Conservation (phyloP, 352 stramenopile genomes). For the Phytophthora syringae region DNA sequence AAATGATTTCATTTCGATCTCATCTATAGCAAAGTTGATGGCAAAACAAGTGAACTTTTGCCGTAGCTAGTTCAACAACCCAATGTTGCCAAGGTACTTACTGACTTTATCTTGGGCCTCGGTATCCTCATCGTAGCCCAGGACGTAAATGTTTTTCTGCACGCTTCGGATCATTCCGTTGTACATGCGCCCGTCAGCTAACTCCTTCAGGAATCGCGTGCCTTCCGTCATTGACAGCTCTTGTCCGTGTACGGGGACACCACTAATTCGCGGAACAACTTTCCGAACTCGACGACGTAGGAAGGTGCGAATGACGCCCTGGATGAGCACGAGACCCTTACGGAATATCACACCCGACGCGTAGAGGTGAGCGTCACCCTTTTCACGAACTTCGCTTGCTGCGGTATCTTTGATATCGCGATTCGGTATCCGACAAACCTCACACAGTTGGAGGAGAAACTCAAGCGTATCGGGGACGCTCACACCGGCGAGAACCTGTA, state of each 20-base stretch:
- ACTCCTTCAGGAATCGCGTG: conserved; percentile 77
- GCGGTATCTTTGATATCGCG: conserved; percentile 58
- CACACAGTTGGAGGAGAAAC: conserved; percentile 76
- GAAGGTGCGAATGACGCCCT: conserved; percentile 73
- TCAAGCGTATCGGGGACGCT: conserved; percentile 71
- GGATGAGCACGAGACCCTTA: conserved; percentile 68
- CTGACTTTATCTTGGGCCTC: conserved; percentile 72
- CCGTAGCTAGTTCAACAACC: too few relatives aligned
- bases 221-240: conserved; percentile 53
- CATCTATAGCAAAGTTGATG: conserved; percentile 40
- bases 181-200: conserved; percentile 69
- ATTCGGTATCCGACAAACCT: conserved; percentile 60
- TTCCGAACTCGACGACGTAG: conserved; percentile 60
- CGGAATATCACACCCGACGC: conserved; percentile 78
- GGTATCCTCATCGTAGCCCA: conserved; percentile 71
- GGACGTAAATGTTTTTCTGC: conserved; percentile 49
- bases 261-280: conserved; percentile 6
- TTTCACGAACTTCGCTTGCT: conserved; percentile 58
- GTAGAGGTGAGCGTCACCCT: conserved; percentile 77
- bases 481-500: conserved; percentile 82
- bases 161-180: conserved; percentile 66
- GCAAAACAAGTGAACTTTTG: not conserved
- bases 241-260: not conserved
- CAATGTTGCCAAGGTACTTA: conserved; percentile 28
- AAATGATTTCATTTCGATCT: conserved; percentile 81